These are phyloP conservation scores for Colletotrichum tofieldiae DNA, from an alignment of 2,329 filamentous ascomycete genomes.

Conservation along the genomic window DNA sequence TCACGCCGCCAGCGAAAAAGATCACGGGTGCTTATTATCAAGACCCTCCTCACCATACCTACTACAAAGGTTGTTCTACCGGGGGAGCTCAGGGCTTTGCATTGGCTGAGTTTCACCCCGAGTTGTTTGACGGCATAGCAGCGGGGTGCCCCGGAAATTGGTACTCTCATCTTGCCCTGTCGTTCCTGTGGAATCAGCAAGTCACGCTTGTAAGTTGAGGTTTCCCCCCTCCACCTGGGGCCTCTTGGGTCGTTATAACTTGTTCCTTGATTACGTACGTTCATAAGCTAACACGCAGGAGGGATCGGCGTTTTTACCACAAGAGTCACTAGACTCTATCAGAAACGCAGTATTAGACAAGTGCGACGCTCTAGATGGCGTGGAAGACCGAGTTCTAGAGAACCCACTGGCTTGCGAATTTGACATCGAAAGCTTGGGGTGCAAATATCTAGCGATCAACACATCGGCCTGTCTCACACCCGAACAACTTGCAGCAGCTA, in stretches of 20 bases:
- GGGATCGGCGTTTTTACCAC: conserved; percentile 3
- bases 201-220: conserved; percentile 1
- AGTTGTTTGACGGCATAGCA: conserved; percentile 7
- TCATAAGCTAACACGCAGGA: background rate
- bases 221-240: background rate
- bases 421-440: conserved; percentile 19
- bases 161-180: conserved; percentile 31
- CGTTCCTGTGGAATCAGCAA: conserved; percentile 35
- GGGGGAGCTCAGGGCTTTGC: conserved; percentile 29
- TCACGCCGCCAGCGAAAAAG: conserved; percentile 8
- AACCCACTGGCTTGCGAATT: conserved; percentile 26
- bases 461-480: conserved; percentile 2
- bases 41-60: background rate
- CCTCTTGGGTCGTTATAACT: background rate
- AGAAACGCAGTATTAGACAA: conserved; percentile 7
- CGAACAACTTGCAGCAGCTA: background rate
- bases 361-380: conserved; percentile 19
- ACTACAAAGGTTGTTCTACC: conserved; percentile 34
- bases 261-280: no score
- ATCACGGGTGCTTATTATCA: background rate
- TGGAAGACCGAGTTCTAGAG: conserved; percentile 30
- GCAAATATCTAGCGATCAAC: background rate
- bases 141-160: conserved; percentile 34
- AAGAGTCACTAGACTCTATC: conserved; percentile 18
- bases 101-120: conserved; percentile 19